Percentiles rank a stretch among this genome's conserved stretches.
These are phyloP conservation scores for Phaffia australis DNA, from an alignment of 768 basidiomycete species.

Conservation along the genomic window DNA sequence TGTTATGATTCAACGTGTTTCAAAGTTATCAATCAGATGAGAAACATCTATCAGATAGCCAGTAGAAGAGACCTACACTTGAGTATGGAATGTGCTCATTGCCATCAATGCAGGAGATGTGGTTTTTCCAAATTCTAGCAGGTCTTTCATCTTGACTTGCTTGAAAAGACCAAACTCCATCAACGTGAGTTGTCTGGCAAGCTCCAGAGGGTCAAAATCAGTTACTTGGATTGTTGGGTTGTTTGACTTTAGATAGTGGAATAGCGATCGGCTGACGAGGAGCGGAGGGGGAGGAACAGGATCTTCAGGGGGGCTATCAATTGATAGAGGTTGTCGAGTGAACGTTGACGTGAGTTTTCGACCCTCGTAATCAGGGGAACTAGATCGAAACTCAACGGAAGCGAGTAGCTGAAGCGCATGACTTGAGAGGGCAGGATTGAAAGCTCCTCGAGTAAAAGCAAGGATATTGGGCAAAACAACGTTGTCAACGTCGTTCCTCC, in stretches of 20 bases:
- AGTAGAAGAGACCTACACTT: conserved; percentile 57
- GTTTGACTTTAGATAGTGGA: conserved; percentile 3
- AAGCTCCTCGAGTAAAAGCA: conserved; percentile 34
- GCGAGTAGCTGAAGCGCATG: conserved; percentile 7
- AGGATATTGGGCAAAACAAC: conserved; percentile 42
- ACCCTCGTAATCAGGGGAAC: neutral
- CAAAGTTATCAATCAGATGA: no score
- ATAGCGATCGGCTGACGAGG: conserved; percentile 7
- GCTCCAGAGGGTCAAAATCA: conserved; percentile 76
- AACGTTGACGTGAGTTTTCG: neutral
- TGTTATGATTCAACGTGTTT: no score
- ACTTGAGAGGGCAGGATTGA: neutral
- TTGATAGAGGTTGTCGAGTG: neutral
- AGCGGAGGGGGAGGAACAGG: conserved; percentile 16
- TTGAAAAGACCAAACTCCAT: conserved; percentile 70
- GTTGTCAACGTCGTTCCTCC: conserved; percentile 67
- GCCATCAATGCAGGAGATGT: conserved; percentile 49
- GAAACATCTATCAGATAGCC: neutral
- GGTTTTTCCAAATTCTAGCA: conserved; percentile 29
- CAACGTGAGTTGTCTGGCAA: conserved; percentile 83
- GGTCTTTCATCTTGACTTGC: conserved; percentile 42
- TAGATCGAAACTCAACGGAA: conserved; percentile 4
- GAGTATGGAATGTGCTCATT: conserved; percentile 76
- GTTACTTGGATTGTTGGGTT: neutral
- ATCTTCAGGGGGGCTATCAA: neutral